phyloP scores from a whole-genome alignment of 768 basidiomycete genomes.

The Termitomyces sp. region DNA sequence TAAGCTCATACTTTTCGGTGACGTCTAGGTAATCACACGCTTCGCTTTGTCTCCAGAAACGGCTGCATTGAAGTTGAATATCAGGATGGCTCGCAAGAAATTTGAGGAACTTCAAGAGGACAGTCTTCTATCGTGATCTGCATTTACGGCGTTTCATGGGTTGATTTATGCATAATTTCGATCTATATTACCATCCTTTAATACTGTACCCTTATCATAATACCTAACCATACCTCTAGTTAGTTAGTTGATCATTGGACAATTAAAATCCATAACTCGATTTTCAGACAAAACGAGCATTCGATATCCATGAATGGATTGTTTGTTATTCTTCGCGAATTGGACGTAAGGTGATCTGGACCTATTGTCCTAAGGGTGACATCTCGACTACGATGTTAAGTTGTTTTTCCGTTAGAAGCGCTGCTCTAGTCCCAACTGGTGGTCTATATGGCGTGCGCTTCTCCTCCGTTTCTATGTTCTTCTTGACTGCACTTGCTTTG shows the following conservation, averaged over 20 bases:
- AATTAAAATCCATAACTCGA: not conserved
- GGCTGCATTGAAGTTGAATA: conserved; percentile 83
- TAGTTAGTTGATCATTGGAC: not conserved
- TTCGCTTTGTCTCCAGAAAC: conserved; percentile 55
- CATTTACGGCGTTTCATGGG: not conserved
- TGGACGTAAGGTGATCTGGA: not conserved
- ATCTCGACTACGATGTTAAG: not conserved
- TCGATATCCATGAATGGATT: not conserved
- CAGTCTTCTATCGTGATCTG: conserved; percentile 37
- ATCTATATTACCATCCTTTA: conserved; percentile 4
- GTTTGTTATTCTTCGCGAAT: not conserved
- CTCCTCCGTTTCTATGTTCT: conserved; percentile 23
- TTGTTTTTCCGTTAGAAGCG: not conserved
- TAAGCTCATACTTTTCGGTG: not conserved
- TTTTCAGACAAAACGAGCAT: not conserved
- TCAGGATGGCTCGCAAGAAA: conserved; percentile 78
- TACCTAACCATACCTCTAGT: not conserved
- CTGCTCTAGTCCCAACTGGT: conserved; percentile 23
- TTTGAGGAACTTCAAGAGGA: conserved; percentile 88
- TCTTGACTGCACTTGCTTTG: conserved; percentile 31
- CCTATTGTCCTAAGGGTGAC: not conserved
- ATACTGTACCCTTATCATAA: conserved; percentile 3
- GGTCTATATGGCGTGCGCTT: conserved; percentile 32
- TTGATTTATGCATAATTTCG: conserved; percentile 7
- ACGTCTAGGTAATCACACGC: not conserved